Evolutionary conservation across 306 rosid species (phyloP), one percentile per base, ranked within the genome.

Genomic region (Fragaria iinumae): DNA sequence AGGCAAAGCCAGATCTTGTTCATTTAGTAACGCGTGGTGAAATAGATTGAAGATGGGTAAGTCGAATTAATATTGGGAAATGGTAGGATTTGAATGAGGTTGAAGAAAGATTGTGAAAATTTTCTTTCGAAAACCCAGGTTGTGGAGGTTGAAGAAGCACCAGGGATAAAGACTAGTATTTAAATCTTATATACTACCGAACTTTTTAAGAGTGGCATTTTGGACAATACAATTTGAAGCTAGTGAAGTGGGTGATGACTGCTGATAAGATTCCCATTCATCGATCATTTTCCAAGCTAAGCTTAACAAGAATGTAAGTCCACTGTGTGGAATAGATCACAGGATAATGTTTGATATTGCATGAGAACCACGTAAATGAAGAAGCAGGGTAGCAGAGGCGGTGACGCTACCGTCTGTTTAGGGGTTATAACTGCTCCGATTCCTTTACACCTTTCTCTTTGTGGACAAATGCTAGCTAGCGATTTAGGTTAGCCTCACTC

Each of bases 361-460:
- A 25, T 14, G 79, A 14, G 45, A 23, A 17, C 65, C 57, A 53
- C 77, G 63, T 43, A 52, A 65, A 55, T 6, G 71, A 68, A 14
- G 56, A 23, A 44, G 76, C 45, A 65, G 32, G 74, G 80, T 52
- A 18, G 67, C 73, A 80, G 38, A 73, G 45, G 21, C 20, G 47
- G 64, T 60, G 84, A 80, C 71, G 80, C 9, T 60, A 45, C 57
- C 64, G 20, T 73, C 78, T 49, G 83, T 75, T 75, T 41, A 21
- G 72, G 29, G 64, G 76, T 71, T 76, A 12, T 80, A 81, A 76
- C 84, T 81, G 77, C 84, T 81, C 72, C 84, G 77, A 80, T 81
- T 67, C 84, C 62, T n/a, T 5, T 48, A 48, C 77, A 34, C 11
- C 57, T 48, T 8, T 71, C 59, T 16, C 59, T 16, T 11, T 45